Evolutionary conservation across 306 rosid species (phyloP).

Genomic region (Pyrus pyrifolia): DNA sequence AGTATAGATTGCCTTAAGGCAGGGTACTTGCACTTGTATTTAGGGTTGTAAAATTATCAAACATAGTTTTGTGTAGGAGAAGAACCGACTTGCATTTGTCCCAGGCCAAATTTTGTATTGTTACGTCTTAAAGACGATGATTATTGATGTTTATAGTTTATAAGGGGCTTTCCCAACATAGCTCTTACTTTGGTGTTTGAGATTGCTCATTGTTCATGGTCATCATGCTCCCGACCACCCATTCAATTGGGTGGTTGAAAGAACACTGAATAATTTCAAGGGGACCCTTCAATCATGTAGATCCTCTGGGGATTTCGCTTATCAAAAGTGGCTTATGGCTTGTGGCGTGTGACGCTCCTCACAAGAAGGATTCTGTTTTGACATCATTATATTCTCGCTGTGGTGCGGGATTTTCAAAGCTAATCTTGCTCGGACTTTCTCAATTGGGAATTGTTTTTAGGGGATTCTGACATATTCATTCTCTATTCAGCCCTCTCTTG

Average conservation of each 20-base stretch:
- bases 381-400: not conserved
- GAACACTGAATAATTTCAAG: not conserved
- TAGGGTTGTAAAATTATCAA: conserved; percentile 5
- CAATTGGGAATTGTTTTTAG: not conserved
- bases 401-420: not conserved
- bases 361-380: not conserved
- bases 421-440: not conserved
- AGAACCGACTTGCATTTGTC: not conserved
- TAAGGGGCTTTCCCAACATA: not conserved
- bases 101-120: conserved; percentile 1
- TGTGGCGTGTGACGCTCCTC: not conserved
- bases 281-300: not conserved
- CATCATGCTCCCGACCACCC: not conserved
- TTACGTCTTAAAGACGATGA: not conserved
- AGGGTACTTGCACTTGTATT: conserved; percentile 2
- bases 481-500: too few relatives aligned
- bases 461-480: not conserved
- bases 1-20: conserved; percentile 7
- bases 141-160: not conserved
- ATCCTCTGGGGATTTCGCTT: not conserved
- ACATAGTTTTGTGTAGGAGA: not conserved
- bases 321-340: too few relatives aligned
- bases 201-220: not conserved
- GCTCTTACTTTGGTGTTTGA: not conserved
- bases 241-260: not conserved